Conservation (phyloP, 306 rosid species). For the Quercus bicolor region DNA sequence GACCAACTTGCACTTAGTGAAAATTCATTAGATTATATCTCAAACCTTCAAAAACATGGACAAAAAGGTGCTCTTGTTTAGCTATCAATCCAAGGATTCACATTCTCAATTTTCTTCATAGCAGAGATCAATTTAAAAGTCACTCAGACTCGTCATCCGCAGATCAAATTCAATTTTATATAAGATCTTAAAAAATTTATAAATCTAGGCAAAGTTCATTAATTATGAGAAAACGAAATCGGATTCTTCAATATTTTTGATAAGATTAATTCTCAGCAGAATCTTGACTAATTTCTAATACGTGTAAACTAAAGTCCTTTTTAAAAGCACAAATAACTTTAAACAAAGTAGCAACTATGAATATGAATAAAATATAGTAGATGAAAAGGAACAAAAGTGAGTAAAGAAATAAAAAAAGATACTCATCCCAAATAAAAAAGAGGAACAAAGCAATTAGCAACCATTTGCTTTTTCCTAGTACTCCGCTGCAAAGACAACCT, state of each 20-base stretch:
- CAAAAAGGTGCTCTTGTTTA: neutral
- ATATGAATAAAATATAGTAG: slow-evolving; percentile 2
- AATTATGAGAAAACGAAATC: neutral
- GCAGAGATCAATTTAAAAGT: neutral
- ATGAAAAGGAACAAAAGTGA: slow-evolving; percentile 33
- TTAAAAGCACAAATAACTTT: neutral
- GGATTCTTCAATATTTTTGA: neutral
- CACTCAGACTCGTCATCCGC: too few relatives aligned
- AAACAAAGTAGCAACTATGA: neutral
- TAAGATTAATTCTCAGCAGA: neutral
- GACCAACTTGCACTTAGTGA: neutral
- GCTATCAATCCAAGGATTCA: neutral
- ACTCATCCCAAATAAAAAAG: neutral
- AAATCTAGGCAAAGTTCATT: neutral
- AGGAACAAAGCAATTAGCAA: slow-evolving; percentile 24
- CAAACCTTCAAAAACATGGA: neutral
- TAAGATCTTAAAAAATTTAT: neutral
- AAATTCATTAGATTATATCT: neutral
- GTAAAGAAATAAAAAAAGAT: slow-evolving; percentile 21
- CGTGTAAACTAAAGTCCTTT: neutral
- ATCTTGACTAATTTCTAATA: neutral
- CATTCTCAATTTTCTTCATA: neutral
- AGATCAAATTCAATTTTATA: neutral
- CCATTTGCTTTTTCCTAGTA: slow-evolving; percentile 30
- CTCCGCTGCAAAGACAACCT: slow-evolving; percentile 31